Percentiles rank a stretch among this genome's conserved stretches.
Evolutionary conservation across 1,139 yeast species (phyloP).

Genomic region (Hyphopichia wangnamkhiaoensis): DNA sequence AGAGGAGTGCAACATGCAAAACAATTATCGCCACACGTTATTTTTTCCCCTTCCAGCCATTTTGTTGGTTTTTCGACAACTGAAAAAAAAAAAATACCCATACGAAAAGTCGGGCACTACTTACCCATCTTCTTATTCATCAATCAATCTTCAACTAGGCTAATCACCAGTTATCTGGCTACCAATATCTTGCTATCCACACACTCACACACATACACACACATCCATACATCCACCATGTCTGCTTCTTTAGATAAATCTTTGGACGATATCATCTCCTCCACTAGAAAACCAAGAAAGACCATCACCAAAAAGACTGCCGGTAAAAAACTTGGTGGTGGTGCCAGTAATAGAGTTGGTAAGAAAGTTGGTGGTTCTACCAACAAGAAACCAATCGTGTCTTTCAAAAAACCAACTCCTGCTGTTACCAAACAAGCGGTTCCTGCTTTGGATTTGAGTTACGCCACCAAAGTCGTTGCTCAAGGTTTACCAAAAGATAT

Average conservation of each 20-base stretch:
- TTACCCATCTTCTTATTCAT: neutral
- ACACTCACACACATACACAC: slow-evolving; percentile 3
- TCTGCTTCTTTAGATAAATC: slow-evolving; percentile 83
- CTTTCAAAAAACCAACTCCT: slow-evolving; percentile 38
- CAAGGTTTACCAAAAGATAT: slow-evolving; percentile 79
- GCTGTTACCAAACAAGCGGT: slow-evolving; percentile 32
- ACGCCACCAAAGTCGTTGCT: slow-evolving; percentile 74
- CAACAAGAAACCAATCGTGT: slow-evolving; percentile 33
- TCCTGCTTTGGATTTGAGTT: slow-evolving; percentile 50
- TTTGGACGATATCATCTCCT: slow-evolving; percentile 89
- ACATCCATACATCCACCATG: slow-evolving; percentile 24
- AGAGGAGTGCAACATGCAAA: too few relatives aligned
- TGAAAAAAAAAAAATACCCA: too few relatives aligned
- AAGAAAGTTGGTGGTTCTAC: slow-evolving; percentile 28
- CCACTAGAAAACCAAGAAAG: slow-evolving; percentile 40
- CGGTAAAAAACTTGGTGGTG: slow-evolving; percentile 22
- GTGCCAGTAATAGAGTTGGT: slow-evolving; percentile 26
- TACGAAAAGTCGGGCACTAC: too few relatives aligned
- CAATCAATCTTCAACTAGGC: neutral
- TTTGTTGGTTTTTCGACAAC: too few relatives aligned
- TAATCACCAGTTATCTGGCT: neutral
- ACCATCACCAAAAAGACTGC: slow-evolving; percentile 26
- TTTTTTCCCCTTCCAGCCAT: too few relatives aligned
- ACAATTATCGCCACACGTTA: too few relatives aligned
- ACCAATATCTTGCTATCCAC: neutral